Conservation (phyloP, 2,329 filamentous ascomycete genomes). For the Trichoderma citrinoviride region DNA sequence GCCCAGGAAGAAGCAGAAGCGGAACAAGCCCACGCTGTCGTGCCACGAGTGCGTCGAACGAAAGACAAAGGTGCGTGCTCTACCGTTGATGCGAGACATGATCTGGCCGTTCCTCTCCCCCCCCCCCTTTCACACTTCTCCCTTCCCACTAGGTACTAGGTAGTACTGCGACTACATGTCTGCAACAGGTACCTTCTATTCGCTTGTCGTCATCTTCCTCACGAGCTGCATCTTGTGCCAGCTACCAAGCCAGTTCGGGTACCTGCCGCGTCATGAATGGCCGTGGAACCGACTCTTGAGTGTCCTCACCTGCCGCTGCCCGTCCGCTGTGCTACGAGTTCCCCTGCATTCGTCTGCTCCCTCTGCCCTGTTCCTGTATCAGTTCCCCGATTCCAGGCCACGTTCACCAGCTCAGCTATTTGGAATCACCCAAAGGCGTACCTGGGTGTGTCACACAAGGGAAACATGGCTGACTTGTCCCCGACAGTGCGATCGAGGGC, state of each 20-base stretch:
- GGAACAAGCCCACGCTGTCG: conserved; percentile 78
- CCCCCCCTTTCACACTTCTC: not conserved
- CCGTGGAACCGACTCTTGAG: not conserved
- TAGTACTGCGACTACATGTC: not conserved
- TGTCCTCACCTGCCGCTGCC: not conserved
- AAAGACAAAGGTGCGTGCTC: conserved; percentile 66
- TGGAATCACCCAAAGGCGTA: not conserved
- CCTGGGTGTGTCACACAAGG: conserved; percentile 2
- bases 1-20: conserved; percentile 71
- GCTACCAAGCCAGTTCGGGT: not conserved
- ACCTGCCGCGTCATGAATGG: not conserved
- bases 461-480: not conserved
- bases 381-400: not conserved
- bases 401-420: not conserved
- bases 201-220: not conserved
- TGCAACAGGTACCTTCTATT: not conserved
- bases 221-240: not conserved
- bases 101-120: not conserved
- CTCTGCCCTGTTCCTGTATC: not conserved
- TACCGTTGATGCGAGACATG: not conserved
- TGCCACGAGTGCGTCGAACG: conserved; percentile 78
- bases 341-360: not conserved
- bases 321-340: not conserved
- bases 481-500: conserved; percentile 67
- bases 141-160: not conserved